Evolutionary conservation across 768 basidiomycete genomes (phyloP).

Genomic region (Collybiopsis confluens): DNA sequence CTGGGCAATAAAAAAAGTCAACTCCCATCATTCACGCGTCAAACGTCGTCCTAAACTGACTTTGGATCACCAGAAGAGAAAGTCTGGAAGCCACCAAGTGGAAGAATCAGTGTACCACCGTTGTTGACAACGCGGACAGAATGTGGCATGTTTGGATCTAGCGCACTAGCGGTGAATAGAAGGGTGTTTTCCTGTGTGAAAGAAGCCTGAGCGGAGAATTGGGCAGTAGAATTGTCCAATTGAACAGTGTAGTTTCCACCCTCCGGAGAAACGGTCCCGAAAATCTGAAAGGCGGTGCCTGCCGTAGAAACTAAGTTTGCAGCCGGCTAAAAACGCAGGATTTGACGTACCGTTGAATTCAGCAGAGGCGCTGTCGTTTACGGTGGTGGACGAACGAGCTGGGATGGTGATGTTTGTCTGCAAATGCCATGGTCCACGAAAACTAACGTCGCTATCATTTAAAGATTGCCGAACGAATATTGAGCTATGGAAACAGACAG

Average conservation of each 20-base stretch:
- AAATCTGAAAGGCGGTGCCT: constrained; percentile 63
- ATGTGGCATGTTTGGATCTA: constrained; percentile 49
- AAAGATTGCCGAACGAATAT: constrained; percentile 32
- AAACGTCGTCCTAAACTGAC: constrained; percentile 23
- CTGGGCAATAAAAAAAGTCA: background rate
- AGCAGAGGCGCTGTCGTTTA: constrained; percentile 24
- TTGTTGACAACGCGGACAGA: constrained; percentile 55
- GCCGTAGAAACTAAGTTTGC: background rate
- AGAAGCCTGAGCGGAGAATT: constrained; percentile 47
- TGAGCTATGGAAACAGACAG: constrained; percentile 19
- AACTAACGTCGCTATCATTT: constrained; percentile 44
- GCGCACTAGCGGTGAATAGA: constrained; percentile 59
- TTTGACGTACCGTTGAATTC: constrained; percentile 11
- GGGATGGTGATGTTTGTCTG: constrained; percentile 1
- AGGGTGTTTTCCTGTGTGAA: constrained; percentile 48
- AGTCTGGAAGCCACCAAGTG: constrained; percentile 47
- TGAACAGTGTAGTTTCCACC: constrained; percentile 58
- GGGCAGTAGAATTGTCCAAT: constrained; percentile 44
- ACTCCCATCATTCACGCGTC: background rate
- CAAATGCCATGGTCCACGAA: constrained; percentile 48
- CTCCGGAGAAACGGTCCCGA: constrained; percentile 53
- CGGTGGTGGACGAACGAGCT: constrained; percentile 22
- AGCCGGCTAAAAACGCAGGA: constrained; percentile 17
- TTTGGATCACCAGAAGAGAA: constrained; percentile 28
- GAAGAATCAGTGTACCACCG: constrained; percentile 44